phyloP scores from a whole-genome alignment of 139 green algal genomes.

The Trebouxia sp. region DNA sequence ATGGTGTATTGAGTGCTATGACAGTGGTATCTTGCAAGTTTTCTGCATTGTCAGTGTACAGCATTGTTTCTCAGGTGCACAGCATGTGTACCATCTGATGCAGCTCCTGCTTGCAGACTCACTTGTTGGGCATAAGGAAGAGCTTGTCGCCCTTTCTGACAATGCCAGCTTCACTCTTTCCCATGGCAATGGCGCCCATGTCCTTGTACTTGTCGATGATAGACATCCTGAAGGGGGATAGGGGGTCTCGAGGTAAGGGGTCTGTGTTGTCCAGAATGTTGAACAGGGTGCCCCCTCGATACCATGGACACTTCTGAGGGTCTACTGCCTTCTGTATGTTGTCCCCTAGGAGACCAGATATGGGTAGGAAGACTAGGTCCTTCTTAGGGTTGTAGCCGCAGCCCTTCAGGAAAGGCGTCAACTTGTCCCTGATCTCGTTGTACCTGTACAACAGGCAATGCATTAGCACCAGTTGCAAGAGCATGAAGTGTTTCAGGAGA shows the following conservation, averaged over 20 bases:
- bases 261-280: slow-evolving; percentile 87
- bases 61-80: not conserved
- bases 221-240: slow-evolving; percentile 86
- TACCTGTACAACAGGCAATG: slow-evolving; percentile 56
- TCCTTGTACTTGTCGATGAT: slow-evolving; percentile 97
- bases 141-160: slow-evolving; percentile 81
- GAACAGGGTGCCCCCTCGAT: slow-evolving; percentile 90
- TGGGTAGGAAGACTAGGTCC: slow-evolving; percentile 90
- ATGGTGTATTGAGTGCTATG: no score
- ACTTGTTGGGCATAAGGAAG: slow-evolving; percentile 96
- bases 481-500: no score
- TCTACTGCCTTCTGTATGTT: slow-evolving; percentile 83
- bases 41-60: no score
- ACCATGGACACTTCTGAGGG: slow-evolving; percentile 57
- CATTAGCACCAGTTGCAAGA: not conserved
- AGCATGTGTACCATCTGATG: not conserved
- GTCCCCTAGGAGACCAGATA: slow-evolving; percentile 87
- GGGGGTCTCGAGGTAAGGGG: slow-evolving; percentile 58
- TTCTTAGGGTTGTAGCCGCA: slow-evolving; percentile 91
- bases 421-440: slow-evolving; percentile 86
- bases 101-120: slow-evolving; percentile 20
- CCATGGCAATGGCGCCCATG: slow-evolving; percentile 98
- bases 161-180: slow-evolving; percentile 93
- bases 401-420: slow-evolving; percentile 88
- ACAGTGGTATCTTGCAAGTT: no score